Base-by-base conservation (phyloP, 257 asterid genomes). In the Orobanche coerulescens region DNA sequence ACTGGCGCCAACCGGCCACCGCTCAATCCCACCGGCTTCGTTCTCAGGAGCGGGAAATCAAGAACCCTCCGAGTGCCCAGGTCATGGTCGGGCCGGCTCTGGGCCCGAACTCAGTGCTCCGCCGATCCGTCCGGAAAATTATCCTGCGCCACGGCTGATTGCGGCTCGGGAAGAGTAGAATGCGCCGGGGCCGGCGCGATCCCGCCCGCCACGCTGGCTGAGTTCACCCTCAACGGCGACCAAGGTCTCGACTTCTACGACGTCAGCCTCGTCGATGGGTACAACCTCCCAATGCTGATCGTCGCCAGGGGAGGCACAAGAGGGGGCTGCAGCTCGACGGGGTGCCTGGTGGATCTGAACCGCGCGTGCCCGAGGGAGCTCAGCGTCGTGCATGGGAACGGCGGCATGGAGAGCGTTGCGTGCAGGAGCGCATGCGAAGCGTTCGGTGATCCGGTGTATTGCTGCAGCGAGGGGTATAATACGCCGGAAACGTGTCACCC, bases 381-480 rank as follows among this genome's bases (percentile, higher is more conserved):
- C 62, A 69, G 76, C 51, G 96, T 88, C 79, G 78, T 79, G 79
- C 81, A 67, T 58, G 85, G 84, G 65, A 76, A 69, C 12, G 82
- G 78, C 15, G 66, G 81, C 57, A 46, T 66, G 7, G 83, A 79
- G 68, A 57, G 81, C 51, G 86, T 87, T 39, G 98, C 93, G 64
- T 88, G 98, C 71, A 82, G 63, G 90, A 88, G 98, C 82, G 96
- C 98, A 64, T 92, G 98, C 61, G 96, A 85, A 82, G 98, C 98
- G 60, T 88, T 88, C 49, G 92, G 93, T 36, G 88, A 86, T 39
- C 98, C 98, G 30, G 49, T 48, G 58, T 91, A 71, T 40, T 91
- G 98, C 61, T 91, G 98, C 67, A 91, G 98, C 72, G 95, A 80
- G 64, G 86, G 71, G n/a, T 78, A 77, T 64, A 84, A 69, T 39